phyloP scores from a whole-genome alignment of 23 red algal species.

The Gracilaria caudata region DNA sequence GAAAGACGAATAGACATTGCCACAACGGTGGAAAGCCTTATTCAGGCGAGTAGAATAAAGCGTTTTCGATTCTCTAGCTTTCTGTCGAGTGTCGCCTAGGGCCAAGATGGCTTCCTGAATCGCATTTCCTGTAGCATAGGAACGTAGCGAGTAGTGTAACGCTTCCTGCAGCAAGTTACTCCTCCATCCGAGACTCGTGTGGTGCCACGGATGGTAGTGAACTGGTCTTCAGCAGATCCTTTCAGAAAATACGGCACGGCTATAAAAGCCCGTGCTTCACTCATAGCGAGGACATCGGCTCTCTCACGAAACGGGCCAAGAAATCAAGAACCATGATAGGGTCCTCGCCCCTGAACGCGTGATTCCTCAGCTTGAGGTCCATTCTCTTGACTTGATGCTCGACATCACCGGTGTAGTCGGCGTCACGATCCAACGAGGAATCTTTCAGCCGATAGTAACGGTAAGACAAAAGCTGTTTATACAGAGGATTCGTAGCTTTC shows the following conservation, averaged over 20 bases:
- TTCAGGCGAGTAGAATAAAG: background rate
- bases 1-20: background rate
- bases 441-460: background rate
- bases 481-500: conserved; percentile 8
- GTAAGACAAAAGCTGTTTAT: conserved; percentile 11
- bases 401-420: background rate
- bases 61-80: background rate
- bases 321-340: background rate
- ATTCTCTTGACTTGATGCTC: background rate
- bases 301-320: background rate
- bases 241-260: background rate
- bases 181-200: background rate
- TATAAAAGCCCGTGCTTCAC: conserved; percentile 3
- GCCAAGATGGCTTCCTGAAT: background rate
- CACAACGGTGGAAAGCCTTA: conserved; percentile 24
- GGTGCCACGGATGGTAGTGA: background rate
- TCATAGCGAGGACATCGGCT: background rate
- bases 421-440: background rate
- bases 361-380: conserved; percentile 6
- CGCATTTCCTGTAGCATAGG: background rate
- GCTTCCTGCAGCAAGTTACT: background rate
- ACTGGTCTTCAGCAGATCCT: background rate
- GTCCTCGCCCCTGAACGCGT: background rate
- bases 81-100: background rate
- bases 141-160: background rate